Percentiles rank a stretch among this genome's conserved stretches.
phyloP scores from a whole-genome alignment of 2,329 filamentous ascomycete genomes.

The Penicillium decumbens region DNA sequence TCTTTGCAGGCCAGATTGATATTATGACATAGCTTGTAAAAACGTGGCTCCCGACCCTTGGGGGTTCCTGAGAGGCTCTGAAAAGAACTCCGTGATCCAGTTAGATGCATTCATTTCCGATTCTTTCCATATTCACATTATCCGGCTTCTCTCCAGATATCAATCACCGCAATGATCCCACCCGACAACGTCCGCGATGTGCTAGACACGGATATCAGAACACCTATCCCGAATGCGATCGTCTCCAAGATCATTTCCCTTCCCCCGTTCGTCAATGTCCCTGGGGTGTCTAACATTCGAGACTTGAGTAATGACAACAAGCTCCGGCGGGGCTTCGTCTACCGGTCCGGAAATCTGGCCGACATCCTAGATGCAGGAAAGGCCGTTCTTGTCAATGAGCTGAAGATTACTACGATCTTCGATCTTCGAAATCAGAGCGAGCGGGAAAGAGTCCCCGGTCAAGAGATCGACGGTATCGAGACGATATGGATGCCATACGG shows the following conservation, averaged over 20 bases:
- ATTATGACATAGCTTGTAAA: constrained; percentile 9
- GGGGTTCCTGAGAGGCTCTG: background rate
- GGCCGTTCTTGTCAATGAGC: constrained; percentile 43
- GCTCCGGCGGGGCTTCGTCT: constrained; percentile 55
- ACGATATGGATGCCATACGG: constrained; percentile 45
- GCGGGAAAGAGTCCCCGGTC: constrained; percentile 43
- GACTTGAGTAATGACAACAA: constrained; percentile 23
- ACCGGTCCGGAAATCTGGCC: constrained; percentile 64
- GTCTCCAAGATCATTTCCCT: constrained; percentile 23
- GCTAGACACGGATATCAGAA: constrained; percentile 24
- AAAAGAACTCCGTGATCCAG: background rate
- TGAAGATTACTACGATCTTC: constrained; percentile 62
- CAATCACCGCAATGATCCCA: constrained; percentile 17
- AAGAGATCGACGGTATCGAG: constrained; percentile 54
- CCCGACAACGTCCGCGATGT: constrained; percentile 18
- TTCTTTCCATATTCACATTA: background rate
- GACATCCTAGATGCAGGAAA: constrained; percentile 53
- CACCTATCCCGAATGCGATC: constrained; percentile 18
- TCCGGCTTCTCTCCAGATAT: background rate
- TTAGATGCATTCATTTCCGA: background rate
- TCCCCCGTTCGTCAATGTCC: constrained; percentile 25
- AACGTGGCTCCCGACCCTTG: background rate
- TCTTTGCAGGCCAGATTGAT: constrained; percentile 2
- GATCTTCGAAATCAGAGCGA: constrained; percentile 60
- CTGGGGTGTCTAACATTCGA: constrained; percentile 28